Percentiles rank a stretch among this genome's conserved stretches.
Evolutionary conservation across 176 grass and related monocot genomes (phyloP).

Genomic region (Triticum turgidum): DNA sequence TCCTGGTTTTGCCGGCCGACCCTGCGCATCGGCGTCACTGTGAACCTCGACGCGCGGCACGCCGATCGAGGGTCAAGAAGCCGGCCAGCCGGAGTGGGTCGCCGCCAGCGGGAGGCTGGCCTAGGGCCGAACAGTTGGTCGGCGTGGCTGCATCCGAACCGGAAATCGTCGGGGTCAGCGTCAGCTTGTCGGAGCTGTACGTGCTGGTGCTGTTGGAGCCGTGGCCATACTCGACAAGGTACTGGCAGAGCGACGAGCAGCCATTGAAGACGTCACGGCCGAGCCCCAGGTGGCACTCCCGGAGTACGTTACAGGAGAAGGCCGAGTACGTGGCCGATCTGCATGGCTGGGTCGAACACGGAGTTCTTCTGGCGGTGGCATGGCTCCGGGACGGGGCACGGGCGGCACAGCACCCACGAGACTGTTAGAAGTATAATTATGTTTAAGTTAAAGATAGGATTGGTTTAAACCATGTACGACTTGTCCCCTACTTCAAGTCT

Average conservation of each 20-base stretch:
- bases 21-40: not conserved
- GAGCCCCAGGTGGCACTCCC: not conserved
- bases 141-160: not conserved
- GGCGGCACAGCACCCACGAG: conserved; percentile 43
- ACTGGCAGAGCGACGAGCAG: not conserved
- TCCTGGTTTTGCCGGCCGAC: too few relatives aligned
- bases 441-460: too few relatives aligned
- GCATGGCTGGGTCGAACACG: not conserved
- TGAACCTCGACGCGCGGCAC: not conserved
- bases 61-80: not conserved
- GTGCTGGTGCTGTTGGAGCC: not conserved
- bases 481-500: too few relatives aligned
- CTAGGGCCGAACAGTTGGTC: not conserved
- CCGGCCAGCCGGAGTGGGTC: not conserved
- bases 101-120: not conserved
- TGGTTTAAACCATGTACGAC: too few relatives aligned
- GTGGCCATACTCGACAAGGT: not conserved
- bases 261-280: not conserved
- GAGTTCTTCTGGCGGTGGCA: not conserved
- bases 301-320: not conserved
- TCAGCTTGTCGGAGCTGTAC: not conserved
- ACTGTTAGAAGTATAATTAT: not conserved
- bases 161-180: not conserved
- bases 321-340: not conserved
- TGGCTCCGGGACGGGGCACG: not conserved